Base-by-base conservation (phyloP, 352 stramenopile species). In the Phytophthora vignae region DNA sequence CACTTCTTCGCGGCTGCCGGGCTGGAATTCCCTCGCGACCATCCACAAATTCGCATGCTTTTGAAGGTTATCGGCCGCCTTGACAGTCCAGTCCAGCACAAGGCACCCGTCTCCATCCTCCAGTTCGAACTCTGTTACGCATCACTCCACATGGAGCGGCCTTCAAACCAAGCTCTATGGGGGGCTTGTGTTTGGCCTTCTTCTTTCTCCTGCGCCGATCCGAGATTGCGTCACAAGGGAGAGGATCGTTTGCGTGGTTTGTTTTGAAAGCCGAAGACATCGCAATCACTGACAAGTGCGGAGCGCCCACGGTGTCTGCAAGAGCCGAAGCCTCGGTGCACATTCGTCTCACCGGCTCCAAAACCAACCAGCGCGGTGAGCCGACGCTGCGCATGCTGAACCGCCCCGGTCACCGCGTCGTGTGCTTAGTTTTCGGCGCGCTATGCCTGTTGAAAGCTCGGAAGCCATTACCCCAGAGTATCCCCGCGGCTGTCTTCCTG, bases 41-140 rank as follows among this genome's bases (percentile, higher is more conserved):
- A 69, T 21, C 53, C 40, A 49, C 62, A 69, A 8, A 58, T 63
- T 53, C 54, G 42, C 62, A 63, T 69, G 62, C 38, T 63, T 22
- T 5, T 63, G 7, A 59, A 54, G 40, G 54, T 54, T 14, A 63
- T 69, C 31, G 0, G 11, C 17, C 42, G 54, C 19, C 44, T 69
- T 33, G 54, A 64, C 3, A 31, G 8, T 4, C 40, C 62, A 4
- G 12, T 52, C 25, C 27, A 33, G 19, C 54, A 63, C 44, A 69
- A 70, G 44, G 33, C 21, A 2, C 25, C 44, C 8, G 46, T 70
- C 1, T 70, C 55, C 4, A 44, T 60, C 3, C 44, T 40, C 6
- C 3, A 36, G 1, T 31, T 64, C 10, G 44, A 70, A 10, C 4
- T 56, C 15, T 64, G 55, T 25, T 55, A 55, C 17, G 21, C 6